Conservation (phyloP, 148 eudicot genomes). For the Cornus florida region DNA sequence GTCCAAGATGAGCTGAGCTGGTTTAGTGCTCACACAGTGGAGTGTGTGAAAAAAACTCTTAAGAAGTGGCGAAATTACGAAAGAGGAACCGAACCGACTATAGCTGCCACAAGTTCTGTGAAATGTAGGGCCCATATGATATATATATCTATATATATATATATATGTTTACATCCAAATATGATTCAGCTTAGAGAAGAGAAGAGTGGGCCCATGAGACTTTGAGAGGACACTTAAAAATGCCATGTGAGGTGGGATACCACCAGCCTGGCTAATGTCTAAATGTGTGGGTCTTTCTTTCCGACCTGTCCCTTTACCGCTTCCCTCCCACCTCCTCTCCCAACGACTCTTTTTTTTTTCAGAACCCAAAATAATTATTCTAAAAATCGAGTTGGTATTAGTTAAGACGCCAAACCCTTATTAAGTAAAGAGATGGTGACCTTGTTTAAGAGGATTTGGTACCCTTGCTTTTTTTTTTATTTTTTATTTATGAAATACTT, state of each 20-base stretch:
- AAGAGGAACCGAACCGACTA: background rate
- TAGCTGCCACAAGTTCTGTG: conserved; percentile 1
- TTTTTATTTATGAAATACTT: too few relatives aligned
- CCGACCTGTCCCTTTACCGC: conserved; percentile 15
- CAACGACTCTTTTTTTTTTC: too few relatives aligned
- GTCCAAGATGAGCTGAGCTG: background rate
- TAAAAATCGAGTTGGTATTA: too few relatives aligned
- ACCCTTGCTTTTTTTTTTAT: too few relatives aligned
- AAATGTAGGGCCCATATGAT: too few relatives aligned
- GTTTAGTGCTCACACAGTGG: background rate
- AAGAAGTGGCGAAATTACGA: background rate
- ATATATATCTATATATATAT: too few relatives aligned
- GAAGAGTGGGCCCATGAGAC: background rate
- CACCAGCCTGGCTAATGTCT: conserved; percentile 39
- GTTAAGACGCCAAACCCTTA: too few relatives aligned
- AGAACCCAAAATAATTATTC: too few relatives aligned
- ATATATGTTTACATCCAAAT: too few relatives aligned
- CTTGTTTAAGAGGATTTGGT: too few relatives aligned
- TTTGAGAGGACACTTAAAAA: conserved; percentile 1
- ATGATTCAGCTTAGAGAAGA: background rate
- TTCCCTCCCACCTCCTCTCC: conserved; percentile 7
- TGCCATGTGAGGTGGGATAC: conserved; percentile 56
- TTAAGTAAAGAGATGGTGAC: too few relatives aligned
- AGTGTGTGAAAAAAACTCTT: too few relatives aligned
- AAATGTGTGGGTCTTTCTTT: conserved; percentile 7